Evolutionary conservation across 257 asterid species (phyloP).

Genomic region (Lycium ferocissimum): DNA sequence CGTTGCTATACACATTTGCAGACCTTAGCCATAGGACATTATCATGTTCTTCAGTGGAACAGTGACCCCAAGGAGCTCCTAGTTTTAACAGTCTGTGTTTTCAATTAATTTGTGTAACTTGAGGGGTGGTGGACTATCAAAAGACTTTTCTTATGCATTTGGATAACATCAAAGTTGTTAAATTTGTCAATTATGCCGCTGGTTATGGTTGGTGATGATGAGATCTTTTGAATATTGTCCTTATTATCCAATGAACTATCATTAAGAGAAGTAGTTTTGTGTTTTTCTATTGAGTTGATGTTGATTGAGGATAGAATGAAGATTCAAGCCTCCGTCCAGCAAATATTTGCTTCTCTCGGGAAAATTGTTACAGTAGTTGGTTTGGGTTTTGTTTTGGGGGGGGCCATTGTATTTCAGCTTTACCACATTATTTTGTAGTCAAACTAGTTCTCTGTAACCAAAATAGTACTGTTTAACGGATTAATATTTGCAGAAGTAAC

Average conservation of each 20-base stretch:
- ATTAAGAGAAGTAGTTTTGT: neutral
- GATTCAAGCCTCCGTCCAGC: neutral
- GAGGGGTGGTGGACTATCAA: neutral
- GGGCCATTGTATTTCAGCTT: neutral
- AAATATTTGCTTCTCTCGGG: neutral
- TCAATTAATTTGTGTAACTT: neutral
- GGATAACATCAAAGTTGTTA: neutral
- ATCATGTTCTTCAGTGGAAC: neutral
- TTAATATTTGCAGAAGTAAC: constrained; percentile 8
- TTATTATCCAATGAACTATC: neutral
- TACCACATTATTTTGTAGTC: neutral
- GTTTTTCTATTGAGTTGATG: neutral
- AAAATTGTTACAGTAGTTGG: neutral
- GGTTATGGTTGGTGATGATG: neutral
- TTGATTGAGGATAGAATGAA: neutral
- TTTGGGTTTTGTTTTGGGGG: no score
- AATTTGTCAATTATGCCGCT: neutral
- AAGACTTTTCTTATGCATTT: neutral
- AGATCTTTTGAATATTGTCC: neutral
- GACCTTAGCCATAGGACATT: neutral
- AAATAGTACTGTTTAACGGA: neutral
- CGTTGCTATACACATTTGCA: neutral
- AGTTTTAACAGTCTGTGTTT: neutral
- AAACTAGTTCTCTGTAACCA: neutral
- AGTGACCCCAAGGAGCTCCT: neutral